Evolutionary conservation across 805 yeast species (phyloP).

Genomic region (Saccharomycopsis capsularis): DNA sequence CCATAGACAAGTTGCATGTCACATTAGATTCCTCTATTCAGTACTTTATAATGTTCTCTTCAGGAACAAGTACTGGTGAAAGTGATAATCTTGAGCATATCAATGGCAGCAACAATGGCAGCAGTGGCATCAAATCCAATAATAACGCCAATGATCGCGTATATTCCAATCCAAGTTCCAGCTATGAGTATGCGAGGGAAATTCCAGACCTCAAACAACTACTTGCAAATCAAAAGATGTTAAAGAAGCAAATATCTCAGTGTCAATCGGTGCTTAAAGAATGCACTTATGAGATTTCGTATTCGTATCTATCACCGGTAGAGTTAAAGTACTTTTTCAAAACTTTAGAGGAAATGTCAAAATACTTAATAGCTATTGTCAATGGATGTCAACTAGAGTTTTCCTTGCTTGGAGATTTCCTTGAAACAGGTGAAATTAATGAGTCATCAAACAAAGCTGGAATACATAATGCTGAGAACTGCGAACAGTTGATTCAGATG

Average conservation of each 20-base stretch:
- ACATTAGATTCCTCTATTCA: slow-evolving; percentile 34
- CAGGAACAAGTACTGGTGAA: slow-evolving; percentile 16
- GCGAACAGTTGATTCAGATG: neutral
- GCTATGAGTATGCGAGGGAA: slow-evolving; percentile 1
- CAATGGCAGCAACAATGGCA: too few relatives aligned
- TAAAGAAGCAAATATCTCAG: slow-evolving; percentile 30
- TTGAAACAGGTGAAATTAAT: slow-evolving; percentile 23
- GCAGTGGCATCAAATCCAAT: too few relatives aligned
- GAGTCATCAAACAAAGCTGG: neutral
- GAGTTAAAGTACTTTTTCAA: slow-evolving; percentile 33
- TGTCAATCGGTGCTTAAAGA: slow-evolving; percentile 38
- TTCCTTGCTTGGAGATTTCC: slow-evolving; percentile 25
- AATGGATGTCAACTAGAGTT: slow-evolving; percentile 44
- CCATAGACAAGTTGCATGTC: slow-evolving; percentile 35
- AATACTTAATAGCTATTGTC: slow-evolving; percentile 35
- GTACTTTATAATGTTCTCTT: slow-evolving; percentile 29
- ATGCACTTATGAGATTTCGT: slow-evolving; percentile 43
- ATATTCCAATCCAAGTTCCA: too few relatives aligned
- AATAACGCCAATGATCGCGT: too few relatives aligned
- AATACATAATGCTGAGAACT: neutral
- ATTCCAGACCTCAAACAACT: slow-evolving; percentile 29
- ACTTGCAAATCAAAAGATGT: slow-evolving; percentile 29
- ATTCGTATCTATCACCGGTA: slow-evolving; percentile 39
- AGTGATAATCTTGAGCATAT: too few relatives aligned
- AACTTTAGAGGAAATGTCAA: slow-evolving; percentile 29